phyloP scores from a whole-genome alignment of 805 yeast genomes.

The Vanderwaltozyma yarrowii region DNA sequence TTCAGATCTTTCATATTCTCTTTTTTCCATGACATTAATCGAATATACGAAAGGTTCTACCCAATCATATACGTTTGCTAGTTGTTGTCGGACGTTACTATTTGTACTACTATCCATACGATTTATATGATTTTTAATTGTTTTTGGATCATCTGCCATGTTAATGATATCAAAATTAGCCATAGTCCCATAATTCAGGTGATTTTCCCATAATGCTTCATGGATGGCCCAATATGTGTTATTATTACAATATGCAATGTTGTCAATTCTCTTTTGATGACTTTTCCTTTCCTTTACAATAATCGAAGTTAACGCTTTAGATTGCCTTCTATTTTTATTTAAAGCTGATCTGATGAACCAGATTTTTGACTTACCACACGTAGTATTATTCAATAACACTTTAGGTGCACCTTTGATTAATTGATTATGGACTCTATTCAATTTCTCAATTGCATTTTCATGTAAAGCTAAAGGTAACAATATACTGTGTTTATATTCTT shows the following conservation, averaged over 20 bases:
- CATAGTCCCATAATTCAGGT: conserved; percentile 4
- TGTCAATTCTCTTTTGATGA: conserved; percentile 16
- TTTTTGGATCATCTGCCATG: too few relatives aligned
- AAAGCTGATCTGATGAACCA: conserved; percentile 26
- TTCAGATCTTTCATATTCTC: conserved; percentile 5
- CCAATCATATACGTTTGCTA: conserved; percentile 16
- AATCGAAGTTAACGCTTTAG: conserved; percentile 14
- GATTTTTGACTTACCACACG: conserved; percentile 17
- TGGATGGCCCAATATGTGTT: conserved; percentile 19
- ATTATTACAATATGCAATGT: conserved; percentile 8
- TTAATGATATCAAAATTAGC: background rate
- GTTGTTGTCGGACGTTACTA: background rate
- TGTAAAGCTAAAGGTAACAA: conserved; percentile 24
- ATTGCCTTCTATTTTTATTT: conserved; percentile 21
- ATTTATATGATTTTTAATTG: background rate
- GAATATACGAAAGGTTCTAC: conserved; percentile 14
- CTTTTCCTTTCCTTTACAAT: conserved; percentile 14
- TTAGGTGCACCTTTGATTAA: conserved; percentile 21
- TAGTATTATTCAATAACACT: conserved; percentile 14
- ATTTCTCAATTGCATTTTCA: conserved; percentile 9
- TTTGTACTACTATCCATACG: background rate
- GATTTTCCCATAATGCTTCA: conserved; percentile 27
- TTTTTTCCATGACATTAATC: conserved; percentile 5
- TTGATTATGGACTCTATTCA: conserved; percentile 12
- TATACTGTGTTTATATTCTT: conserved; percentile 9